Evolutionary conservation across 768 basidiomycete species (phyloP).

Genomic region (Russula virescens): DNA sequence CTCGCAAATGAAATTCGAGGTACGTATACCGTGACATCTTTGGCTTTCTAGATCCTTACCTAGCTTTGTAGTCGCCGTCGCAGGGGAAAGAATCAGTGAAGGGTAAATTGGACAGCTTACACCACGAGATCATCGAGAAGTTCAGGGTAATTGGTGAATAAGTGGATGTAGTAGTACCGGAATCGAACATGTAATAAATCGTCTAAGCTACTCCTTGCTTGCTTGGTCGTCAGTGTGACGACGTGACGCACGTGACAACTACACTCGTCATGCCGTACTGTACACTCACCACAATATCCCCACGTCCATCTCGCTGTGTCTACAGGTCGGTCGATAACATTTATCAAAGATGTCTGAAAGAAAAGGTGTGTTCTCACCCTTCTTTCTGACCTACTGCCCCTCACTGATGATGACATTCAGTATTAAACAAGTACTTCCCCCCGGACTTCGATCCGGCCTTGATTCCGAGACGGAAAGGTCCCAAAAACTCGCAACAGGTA

Average conservation of each 20-base stretch:
- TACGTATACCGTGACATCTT: slow-evolving; percentile 32
- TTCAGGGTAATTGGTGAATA: slow-evolving; percentile 84
- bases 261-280: too few relatives aligned
- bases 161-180: slow-evolving; percentile 5
- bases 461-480: slow-evolving; percentile 84
- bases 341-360: slow-evolving; percentile 67
- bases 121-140: slow-evolving; percentile 86
- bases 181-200: not conserved
- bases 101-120: slow-evolving; percentile 73
- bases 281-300: too few relatives aligned
- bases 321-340: not conserved
- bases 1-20: slow-evolving; percentile 99
- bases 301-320: not conserved
- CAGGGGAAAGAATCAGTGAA: slow-evolving; percentile 82
- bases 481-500: slow-evolving; percentile 94
- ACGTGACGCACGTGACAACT: not conserved
- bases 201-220: too few relatives aligned
- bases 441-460: slow-evolving; percentile 98
- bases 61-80: slow-evolving; percentile 65
- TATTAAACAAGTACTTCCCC: slow-evolving; percentile 93
- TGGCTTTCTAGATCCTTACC: not conserved
- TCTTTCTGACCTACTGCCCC: not conserved
- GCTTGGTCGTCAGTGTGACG: too few relatives aligned
- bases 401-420: slow-evolving; percentile 36
- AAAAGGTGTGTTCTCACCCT: slow-evolving; percentile 48